Base-by-base conservation (phyloP, 129 eudicot species). In the Lactuca saligna region DNA sequence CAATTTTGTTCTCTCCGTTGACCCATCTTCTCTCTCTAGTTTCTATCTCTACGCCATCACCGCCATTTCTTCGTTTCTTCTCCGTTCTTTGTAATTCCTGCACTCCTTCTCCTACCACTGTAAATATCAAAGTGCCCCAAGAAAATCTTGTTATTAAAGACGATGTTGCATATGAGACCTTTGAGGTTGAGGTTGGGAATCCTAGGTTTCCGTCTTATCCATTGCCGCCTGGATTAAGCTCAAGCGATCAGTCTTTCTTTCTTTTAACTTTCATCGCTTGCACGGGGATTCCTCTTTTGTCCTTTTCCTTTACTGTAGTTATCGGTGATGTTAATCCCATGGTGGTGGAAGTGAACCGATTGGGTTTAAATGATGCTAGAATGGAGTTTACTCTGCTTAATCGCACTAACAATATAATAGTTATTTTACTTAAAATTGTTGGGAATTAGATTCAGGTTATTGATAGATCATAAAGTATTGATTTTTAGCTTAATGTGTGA, bases 221-320 rank as follows among this genome's bases (percentile, higher is more conserved):
- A 59, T 58, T 78, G 14, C 57, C 79, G 61, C 12, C 83, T 12
- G 80, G 55, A 65, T 84, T 84, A 62, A 90, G 83, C 79, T 66
- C 57, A 42, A 78, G 82, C 63, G 88, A 90, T 62, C 90, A 80
- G 66, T 91, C 94, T 66, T 86, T 82, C 73, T 82, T 84, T 78
- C 88, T 90, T 41, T 53, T 86, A 42, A 69, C 91, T 8, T 86
- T 90, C 82, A 80, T 86, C 49, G 91, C 86, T 69, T 90, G 90
- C 91, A 80, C 94, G 82, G 97, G 84, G 58, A 4, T 53, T 39
- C 33, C 5, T 63, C 14, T 59, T 8, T 25, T 25, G 2, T 25
- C 29, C 29, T 25, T 25, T 25, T 25, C 29, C 29, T 0, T 25
- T 25, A 25, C 29, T 25, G 1, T 25, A 25, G 29, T 25, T 25